Evolutionary conservation across 768 basidiomycete species (phyloP), one percentile per base, ranked within the genome.

Genomic region (Xerocomellus amylosporus): DNA sequence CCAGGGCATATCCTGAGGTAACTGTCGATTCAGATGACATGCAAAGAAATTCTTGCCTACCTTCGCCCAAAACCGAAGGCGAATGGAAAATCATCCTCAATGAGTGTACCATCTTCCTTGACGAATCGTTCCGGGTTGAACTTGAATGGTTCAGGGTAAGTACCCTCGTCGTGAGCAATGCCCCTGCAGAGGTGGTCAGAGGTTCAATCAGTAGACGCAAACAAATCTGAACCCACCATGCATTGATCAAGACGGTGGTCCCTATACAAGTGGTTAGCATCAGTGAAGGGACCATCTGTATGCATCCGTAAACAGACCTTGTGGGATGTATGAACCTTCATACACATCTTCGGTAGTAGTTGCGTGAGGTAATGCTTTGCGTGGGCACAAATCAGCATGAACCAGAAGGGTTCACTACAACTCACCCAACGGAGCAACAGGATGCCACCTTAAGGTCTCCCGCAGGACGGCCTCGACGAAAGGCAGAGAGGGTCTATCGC

Each of bases 121-220:
- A 68, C 2, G 43, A 73, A 80, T 13, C 79, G 69, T 19, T 74
- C 72, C 12, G 79, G 80, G 1, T 61, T 57, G 59, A 78, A 82
- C 12, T 60, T 58, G 7, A 71, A 60, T 5, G 80, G 77, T 39
- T 77, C 59, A 2, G 68, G 56, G 50, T 77, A 82, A 5, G 69
- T 62, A 19, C 62, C 56, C 41, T 67, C 65, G 41, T 79, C 72
- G 34, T 73, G 73, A 9, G 68, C 60, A 55, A 81, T 68, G 8
- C 65, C 74, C 75, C 73, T 77, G 37, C 15, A 17, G 15, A 42
- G 41, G 22, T n/a, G 10, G 20, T 65, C 15, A 50, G 43, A 41
- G 5, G 8, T 10, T 43, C 44, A 14, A 12, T 15, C 22, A 43
- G 19, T 19, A 33, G 22, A 26, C 20, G 44, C 20, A 10, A 8